Evolutionary conservation across 257 asterid species (phyloP).

Genomic region (Echium plantagineum): DNA sequence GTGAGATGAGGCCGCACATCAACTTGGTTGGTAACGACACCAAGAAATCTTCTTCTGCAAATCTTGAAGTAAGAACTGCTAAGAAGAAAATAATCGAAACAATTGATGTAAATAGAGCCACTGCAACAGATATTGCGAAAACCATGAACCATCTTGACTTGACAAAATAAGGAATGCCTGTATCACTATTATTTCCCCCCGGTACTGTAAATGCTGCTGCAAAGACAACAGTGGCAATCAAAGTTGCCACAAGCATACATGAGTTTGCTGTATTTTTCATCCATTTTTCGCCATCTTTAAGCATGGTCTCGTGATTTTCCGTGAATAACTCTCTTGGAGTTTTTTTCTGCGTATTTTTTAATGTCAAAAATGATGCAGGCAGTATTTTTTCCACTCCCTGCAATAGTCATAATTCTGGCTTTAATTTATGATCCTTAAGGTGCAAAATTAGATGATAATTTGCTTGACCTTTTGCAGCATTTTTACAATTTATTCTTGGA

Average conservation of each 20-base stretch:
- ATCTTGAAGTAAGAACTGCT: no score
- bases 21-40: no score
- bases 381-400: slow-evolving; percentile 30
- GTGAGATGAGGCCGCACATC: slow-evolving; percentile 13
- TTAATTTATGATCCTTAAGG: no score
- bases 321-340: slow-evolving; percentile 13
- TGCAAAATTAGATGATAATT: no score
- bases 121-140: slow-evolving; percentile 17
- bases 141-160: slow-evolving; percentile 6
- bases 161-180: slow-evolving; percentile 17
- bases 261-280: no score
- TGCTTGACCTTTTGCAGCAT: no score
- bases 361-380: slow-evolving; percentile 2
- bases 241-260: no score
- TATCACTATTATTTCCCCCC: slow-evolving; percentile 11
- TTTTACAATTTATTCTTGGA: no score
- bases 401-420: background rate
- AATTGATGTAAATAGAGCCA: no score
- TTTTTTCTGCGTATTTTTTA: slow-evolving; percentile 7
- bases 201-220: slow-evolving; percentile 27
- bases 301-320: slow-evolving; percentile 10
- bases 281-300: no score
- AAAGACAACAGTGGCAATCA: slow-evolving; percentile 23
- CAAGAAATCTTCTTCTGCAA: no score
- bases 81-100: no score